Evolutionary conservation across 371 early-diverging fungal genomes (phyloP), one percentile per base, ranked within the genome.

Genomic region (Rhizopus arrhizus): DNA sequence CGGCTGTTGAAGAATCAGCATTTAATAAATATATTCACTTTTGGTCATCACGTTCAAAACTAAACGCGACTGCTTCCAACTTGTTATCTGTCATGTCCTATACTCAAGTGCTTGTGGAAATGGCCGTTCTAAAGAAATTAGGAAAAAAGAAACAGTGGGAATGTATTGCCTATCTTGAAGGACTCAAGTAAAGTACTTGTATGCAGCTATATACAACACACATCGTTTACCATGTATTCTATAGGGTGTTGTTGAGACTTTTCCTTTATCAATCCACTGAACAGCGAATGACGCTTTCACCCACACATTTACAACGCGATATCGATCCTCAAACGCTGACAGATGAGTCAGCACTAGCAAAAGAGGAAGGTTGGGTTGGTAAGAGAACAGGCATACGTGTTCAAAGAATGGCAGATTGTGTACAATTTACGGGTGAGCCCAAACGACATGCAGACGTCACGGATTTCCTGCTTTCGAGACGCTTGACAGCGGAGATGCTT

Each of bases 41-140:
- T 53, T 83, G 90, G 80, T 57, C 71, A 1, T 84, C 81, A 3
- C 55, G 76, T 4, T 65, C 84, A 1, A 54, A 53, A 3, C 0
- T 70, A 7, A 88, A 90, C 66, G 79, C 82, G 35, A 47, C 70
- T 1, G 72, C 88, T 7, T 82, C 93, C 1, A 76, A 84, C 33
- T 38, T 85, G 7, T 66, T 95, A 53, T 89, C 93, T 13, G 63
- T 91, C 3, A 75, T 93, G 50, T 85, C 91, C 61, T 86, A 88
- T 66, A 85, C 87, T 16, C 91, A 95, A 63, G 92, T 91, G 16
- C 70, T 95, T 47, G 67, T 86, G 48, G 97, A 97, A 74, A 95
- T 95, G 96, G 78, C 82, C 4, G 86, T 90, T 7, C 75, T 75
- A 10, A 92, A 92, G 63, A 79, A 83, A 62, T 78, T 83, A 64